Evolutionary conservation across 306 rosid genomes (phyloP).

Genomic region (Cicer pinnatifidum): DNA sequence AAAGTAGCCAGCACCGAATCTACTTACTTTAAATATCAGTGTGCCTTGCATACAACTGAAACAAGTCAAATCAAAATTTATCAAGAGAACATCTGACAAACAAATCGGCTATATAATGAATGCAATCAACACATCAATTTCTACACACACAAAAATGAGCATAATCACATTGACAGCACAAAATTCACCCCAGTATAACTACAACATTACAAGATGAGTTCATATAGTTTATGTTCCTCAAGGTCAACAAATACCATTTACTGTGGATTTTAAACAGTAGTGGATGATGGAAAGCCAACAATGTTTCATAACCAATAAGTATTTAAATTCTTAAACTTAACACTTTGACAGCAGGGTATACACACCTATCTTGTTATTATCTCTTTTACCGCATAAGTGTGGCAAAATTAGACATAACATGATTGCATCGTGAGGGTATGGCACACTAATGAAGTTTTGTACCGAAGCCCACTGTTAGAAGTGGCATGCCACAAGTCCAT

Average conservation of each 20-base stretch:
- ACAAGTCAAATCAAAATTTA: constrained; percentile 43
- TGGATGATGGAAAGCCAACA: background rate
- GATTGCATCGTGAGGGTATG: background rate
- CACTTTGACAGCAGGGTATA: background rate
- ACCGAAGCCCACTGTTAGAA: no score
- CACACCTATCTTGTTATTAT: background rate
- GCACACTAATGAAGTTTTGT: background rate
- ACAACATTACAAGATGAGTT: constrained; percentile 21
- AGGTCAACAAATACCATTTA: constrained; percentile 12
- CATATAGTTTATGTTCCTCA: background rate
- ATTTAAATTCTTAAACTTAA: background rate
- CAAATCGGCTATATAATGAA: constrained; percentile 21
- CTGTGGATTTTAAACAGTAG: background rate
- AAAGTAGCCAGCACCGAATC: constrained; percentile 89
- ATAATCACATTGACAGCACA: constrained; percentile 18
- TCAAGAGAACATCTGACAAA: constrained; percentile 36
- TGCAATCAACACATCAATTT: constrained; percentile 25
- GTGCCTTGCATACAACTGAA: constrained; percentile 88
- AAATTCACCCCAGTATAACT: background rate
- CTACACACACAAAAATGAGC: constrained; percentile 32
- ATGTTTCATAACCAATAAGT: background rate
- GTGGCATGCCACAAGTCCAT: no score
- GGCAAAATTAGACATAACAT: background rate
- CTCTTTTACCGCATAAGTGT: background rate
- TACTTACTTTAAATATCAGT: constrained; percentile 90